Percentiles rank a stretch among this genome's conserved stretches.
These are phyloP conservation scores for Cucumis hystrix DNA, from an alignment of 306 rosid genomes.

Conservation along the genomic window DNA sequence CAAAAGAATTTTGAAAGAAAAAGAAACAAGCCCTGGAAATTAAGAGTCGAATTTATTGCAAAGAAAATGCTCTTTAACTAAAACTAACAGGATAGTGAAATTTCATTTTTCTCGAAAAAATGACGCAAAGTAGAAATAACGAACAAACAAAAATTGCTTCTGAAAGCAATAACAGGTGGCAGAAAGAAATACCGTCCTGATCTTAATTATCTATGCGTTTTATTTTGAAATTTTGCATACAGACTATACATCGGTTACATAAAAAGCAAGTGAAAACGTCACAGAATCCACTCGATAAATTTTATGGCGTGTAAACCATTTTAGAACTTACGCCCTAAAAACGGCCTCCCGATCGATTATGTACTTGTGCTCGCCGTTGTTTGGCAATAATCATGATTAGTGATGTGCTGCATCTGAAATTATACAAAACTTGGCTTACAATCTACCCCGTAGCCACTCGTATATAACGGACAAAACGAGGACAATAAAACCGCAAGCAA, in stretches of 20 bases:
- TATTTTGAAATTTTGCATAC: not conserved
- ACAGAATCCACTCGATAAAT: conserved; percentile 75
- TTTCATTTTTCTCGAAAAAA: not conserved
- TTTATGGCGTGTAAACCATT: conserved; percentile 69
- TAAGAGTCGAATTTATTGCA: not conserved
- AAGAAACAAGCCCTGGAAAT: no score
- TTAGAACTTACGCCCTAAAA: conserved; percentile 72
- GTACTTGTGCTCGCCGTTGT: conserved; percentile 37
- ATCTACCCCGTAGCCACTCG: not conserved
- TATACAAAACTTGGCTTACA: not conserved
- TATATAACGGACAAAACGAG: not conserved
- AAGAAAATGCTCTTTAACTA: not conserved
- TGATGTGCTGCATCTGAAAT: conserved; percentile 68
- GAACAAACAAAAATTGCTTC: not conserved
- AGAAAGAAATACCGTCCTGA: not conserved
- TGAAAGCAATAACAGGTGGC: not conserved
- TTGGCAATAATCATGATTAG: conserved; percentile 56
- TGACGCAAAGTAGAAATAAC: not conserved
- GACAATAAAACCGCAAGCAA: not conserved
- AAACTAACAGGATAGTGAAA: not conserved
- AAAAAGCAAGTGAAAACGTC: conserved; percentile 5
- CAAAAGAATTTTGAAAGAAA: conserved; percentile 13
- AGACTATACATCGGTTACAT: not conserved
- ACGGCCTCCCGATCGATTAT: conserved; percentile 71
- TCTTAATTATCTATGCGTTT: not conserved